Conservation (phyloP, 192 early-diverging fungal genomes). For the Backusella parvicylindrica region DNA sequence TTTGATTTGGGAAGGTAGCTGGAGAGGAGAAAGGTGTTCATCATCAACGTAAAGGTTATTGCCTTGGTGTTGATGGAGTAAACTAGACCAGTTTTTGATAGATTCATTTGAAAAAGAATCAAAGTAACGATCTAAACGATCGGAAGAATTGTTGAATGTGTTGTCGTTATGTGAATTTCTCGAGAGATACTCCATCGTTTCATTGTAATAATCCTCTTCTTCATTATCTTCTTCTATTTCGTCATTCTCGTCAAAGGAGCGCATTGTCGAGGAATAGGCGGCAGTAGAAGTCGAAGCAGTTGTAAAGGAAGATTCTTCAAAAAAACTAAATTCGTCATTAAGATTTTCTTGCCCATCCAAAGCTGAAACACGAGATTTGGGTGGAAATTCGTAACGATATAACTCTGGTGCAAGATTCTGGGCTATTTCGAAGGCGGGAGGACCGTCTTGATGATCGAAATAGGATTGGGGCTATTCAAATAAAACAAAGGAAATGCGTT, state of each 20-base stretch:
- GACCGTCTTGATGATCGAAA: background rate
- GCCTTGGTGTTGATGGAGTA: background rate
- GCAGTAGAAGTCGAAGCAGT: conserved; percentile 6
- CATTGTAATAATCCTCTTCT: background rate
- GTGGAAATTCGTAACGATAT: conserved; percentile 31
- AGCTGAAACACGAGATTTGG: conserved; percentile 9
- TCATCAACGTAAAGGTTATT: conserved; percentile 4
- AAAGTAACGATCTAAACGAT: conserved; percentile 7
- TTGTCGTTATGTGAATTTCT: background rate
- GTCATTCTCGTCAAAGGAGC: background rate
- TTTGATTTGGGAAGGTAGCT: conserved; percentile 18
- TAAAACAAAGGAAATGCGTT: background rate
- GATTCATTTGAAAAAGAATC: conserved; percentile 3
- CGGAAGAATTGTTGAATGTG: background rate
- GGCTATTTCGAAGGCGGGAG: conserved; percentile 16
- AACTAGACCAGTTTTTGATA: background rate
- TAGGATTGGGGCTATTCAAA: background rate
- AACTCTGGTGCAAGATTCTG: conserved; percentile 26
- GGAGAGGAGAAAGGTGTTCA: conserved; percentile 17
- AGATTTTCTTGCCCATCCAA: background rate
- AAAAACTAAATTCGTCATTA: conserved; percentile 13
- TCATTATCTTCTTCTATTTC: conserved; percentile 4
- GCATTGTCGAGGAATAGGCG: background rate
- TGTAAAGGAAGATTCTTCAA: conserved; percentile 18
- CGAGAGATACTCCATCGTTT: background rate